A percentile compares a stretch with the other conserved stretches of the same genome.
Conservation (phyloP, 257 asterid genomes). For the Jacaranda copaia region DNA sequence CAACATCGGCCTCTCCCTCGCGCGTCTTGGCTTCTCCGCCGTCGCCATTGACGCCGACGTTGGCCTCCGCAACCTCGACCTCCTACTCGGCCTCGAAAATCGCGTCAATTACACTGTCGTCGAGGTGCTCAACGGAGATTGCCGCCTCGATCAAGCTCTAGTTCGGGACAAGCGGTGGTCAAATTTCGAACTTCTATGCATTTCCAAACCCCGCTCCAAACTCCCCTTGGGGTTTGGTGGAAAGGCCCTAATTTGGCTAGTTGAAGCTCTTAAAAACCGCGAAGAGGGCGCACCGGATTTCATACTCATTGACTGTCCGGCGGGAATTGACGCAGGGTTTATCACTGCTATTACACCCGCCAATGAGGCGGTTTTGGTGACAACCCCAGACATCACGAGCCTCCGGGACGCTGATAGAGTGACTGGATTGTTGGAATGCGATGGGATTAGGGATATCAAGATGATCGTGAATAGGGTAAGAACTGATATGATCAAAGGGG, state of each 20-base stretch:
- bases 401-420: slow-evolving; percentile 95
- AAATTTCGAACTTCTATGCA: slow-evolving; percentile 90
- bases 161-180: slow-evolving; percentile 97
- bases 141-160: slow-evolving; percentile 96
- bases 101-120: slow-evolving; percentile 97
- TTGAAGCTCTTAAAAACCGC: slow-evolving; percentile 84
- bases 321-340: slow-evolving; percentile 96
- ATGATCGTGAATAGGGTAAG: slow-evolving; percentile 96
- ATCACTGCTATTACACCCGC: slow-evolving; percentile 97
- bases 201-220: slow-evolving; percentile 92
- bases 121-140: slow-evolving; percentile 93
- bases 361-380: slow-evolving; percentile 89
- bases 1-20: slow-evolving; percentile 89
- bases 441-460: slow-evolving; percentile 94
- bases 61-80: slow-evolving; percentile 96
- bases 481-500: slow-evolving; percentile 95
- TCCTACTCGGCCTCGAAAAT: slow-evolving; percentile 88
- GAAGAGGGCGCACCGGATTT: slow-evolving; percentile 84
- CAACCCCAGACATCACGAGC: slow-evolving; percentile 93
- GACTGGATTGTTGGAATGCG: slow-evolving; percentile 88
- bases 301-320: slow-evolving; percentile 89
- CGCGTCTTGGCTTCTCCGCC: slow-evolving; percentile 86
- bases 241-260: slow-evolving; percentile 89
- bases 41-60: slow-evolving; percentile 98
- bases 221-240: slow-evolving; percentile 94